Percentiles rank a stretch among this genome's conserved stretches.
Evolutionary conservation across 1,139 yeast species (phyloP).

Genomic region (Starmera stellimalicola): DNA sequence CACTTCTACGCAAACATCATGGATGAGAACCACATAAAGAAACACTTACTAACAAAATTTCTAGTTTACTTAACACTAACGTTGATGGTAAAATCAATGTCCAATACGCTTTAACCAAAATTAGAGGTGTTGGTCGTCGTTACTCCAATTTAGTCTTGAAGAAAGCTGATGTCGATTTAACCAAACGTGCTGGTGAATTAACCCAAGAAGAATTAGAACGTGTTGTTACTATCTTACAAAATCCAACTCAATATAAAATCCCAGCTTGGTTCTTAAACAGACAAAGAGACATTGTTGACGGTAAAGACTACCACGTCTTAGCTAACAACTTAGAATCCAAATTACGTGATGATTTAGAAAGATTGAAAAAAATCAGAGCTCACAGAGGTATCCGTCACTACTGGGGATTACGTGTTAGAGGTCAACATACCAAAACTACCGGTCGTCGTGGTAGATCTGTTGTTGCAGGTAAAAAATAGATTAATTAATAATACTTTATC

Average conservation of each 20-base stretch:
- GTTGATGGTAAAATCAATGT: slow-evolving; percentile 99
- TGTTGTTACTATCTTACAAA: slow-evolving; percentile 98
- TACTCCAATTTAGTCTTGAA: slow-evolving; percentile 99
- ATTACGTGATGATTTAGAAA: slow-evolving; percentile 99
- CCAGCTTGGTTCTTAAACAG: slow-evolving; percentile 99
- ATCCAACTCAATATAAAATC: slow-evolving; percentile 98
- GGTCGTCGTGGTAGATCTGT: slow-evolving; percentile 69
- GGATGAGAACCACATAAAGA: no score
- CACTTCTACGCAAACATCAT: no score
- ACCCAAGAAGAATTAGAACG: slow-evolving; percentile 99
- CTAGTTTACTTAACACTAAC: slow-evolving; percentile 98
- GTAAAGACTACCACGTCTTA: slow-evolving; percentile 98
- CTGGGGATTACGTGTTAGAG: slow-evolving; percentile 97
- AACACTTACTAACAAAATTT: slow-evolving; percentile 20
- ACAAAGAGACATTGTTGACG: slow-evolving; percentile 97
- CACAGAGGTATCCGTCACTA: slow-evolving; percentile 99
- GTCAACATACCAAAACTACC: slow-evolving; percentile 99
- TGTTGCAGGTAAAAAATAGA: slow-evolving; percentile 6
- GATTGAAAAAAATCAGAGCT: slow-evolving; percentile 99
- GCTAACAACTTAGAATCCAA: slow-evolving; percentile 99
- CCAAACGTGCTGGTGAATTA: slow-evolving; percentile 99
- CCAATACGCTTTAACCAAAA: slow-evolving; percentile 99
- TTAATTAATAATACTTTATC: neutral
- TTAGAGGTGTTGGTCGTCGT: slow-evolving; percentile 99
- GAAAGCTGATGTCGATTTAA: slow-evolving; percentile 98